Base-by-base conservation (phyloP, 495 filamentous ascomycete species). In the Hypoxylon subgilvum region DNA sequence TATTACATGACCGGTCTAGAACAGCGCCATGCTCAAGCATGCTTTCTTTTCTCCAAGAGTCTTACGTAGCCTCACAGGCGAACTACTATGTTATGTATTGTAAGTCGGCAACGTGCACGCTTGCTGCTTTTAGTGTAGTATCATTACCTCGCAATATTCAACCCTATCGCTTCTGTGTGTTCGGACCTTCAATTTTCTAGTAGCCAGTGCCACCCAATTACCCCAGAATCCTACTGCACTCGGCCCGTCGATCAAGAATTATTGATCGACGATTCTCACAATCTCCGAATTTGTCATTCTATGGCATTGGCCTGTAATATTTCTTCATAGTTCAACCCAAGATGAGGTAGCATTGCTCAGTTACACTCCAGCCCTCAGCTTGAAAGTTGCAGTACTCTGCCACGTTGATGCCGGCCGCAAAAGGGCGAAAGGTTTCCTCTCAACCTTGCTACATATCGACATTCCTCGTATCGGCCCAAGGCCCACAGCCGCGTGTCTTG, bases 201-300 rank as follows among this genome's bases (percentile, higher is more conserved):
- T n/a, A n/a, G n/a, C n/a, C 52, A 53, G 53, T 30, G 49, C 22
- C 48, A 49, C 53, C 60, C 53, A 38, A 47, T n/a, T 44, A 22
- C 36, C 30, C 25, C 32, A 47, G 38, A 17, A n/a, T n/a, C n/a
- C n/a, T 14, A 28, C 36, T 27, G 7, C 40, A 12, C 41, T 46
- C 42, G 42, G 42, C 13, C 41, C 36, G 52, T 30, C 34, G 40
- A 36, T 44, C 50, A 34, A 35, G 13, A 19, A 6, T 46, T 46
- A 19, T 18, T 38, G 16, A 35, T 45, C 34, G 21, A 36, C 22
- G 17, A 52, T 50, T 46, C 12, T 40, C 43, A 14, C 52, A 39
- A 52, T 49, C 61, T 50, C 61, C 61, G 61, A 40, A 49, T 39
- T 50, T 43, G 49, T 56, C 54, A 57, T 57, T 43, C 21, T 49